These are phyloP conservation scores for Lasiodiplodia sp. DNA, from an alignment of 2,329 filamentous ascomycete species.

Conservation along the genomic window DNA sequence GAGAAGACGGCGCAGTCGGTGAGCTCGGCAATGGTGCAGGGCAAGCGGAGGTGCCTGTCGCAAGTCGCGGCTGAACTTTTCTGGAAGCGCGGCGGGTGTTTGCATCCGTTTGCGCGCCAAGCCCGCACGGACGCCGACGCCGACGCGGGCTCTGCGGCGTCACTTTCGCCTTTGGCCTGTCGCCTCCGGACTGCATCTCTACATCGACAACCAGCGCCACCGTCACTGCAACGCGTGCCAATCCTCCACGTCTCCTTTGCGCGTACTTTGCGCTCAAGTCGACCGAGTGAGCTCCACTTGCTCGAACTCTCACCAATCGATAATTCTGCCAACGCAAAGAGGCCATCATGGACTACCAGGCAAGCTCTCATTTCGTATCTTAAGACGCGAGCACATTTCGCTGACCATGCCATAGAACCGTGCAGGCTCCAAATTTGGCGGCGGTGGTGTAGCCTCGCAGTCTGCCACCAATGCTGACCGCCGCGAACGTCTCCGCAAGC, in stretches of 20 bases:
- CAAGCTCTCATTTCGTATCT: neutral
- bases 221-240: neutral
- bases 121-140: constrained; percentile 5
- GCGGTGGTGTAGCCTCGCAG: constrained; percentile 92
- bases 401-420: constrained; percentile 69
- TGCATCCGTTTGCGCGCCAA: constrained; percentile 27
- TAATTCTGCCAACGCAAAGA: neutral
- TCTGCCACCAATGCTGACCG: constrained; percentile 96
- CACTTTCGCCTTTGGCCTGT: constrained; percentile 19
- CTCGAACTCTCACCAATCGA: neutral
- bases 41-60: constrained; percentile 8
- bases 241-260: neutral
- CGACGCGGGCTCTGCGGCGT: constrained; percentile 16
- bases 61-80: constrained; percentile 23
- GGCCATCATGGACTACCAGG: constrained; percentile 31
- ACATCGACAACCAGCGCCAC: constrained; percentile 17
- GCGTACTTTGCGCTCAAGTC: neutral
- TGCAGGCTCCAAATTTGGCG: constrained; percentile 96
- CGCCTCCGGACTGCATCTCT: constrained; percentile 1
- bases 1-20: neutral
- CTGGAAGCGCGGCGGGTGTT: constrained; percentile 23
- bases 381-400: constrained; percentile 18
- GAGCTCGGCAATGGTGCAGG: constrained; percentile 7
- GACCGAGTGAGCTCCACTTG: neutral
- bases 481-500: constrained; percentile 94